A percentile compares a stretch with the other conserved stretches of the same genome.
phyloP scores from a whole-genome alignment of 768 basidiomycete genomes.

The Auricularia heimuer region DNA sequence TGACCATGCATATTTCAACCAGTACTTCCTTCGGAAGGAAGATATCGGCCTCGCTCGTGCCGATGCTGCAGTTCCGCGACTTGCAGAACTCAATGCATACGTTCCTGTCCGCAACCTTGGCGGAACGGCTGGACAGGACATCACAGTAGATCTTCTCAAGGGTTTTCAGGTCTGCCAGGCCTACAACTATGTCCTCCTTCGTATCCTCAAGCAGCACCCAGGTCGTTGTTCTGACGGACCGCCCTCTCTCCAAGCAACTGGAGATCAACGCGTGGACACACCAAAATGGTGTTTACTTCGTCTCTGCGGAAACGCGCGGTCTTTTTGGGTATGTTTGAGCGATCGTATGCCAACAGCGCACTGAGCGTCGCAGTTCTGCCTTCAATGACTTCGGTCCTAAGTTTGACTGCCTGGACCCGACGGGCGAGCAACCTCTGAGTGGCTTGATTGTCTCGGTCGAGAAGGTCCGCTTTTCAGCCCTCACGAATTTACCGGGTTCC shows the following conservation, averaged over 20 bases:
- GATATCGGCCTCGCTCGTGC: constrained; percentile 88
- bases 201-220: constrained; percentile 19
- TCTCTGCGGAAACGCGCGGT: constrained; percentile 83
- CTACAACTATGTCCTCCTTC: constrained; percentile 5
- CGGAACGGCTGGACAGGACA: constrained; percentile 64
- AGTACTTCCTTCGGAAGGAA: constrained; percentile 89
- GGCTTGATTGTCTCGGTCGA: constrained; percentile 96
- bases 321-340: constrained; percentile 69
- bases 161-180: constrained; percentile 63
- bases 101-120: constrained; percentile 87
- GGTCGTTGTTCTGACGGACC: constrained; percentile 86
- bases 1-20: not conserved
- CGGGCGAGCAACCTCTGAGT: constrained; percentile 86
- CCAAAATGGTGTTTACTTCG: constrained; percentile 79
- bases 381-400: constrained; percentile 96
- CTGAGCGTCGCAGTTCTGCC: constrained; percentile 46
- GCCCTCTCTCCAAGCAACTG: constrained; percentile 67
- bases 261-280: constrained; percentile 97
- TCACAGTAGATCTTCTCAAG: constrained; percentile 71
- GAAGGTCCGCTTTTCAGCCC: constrained; percentile 38
- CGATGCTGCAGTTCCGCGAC: constrained; percentile 72
- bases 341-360: not conserved
- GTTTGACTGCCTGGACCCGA: constrained; percentile 94
- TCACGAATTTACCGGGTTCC: not conserved
- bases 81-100: constrained; percentile 92